Percentiles rank a stretch among this genome's conserved stretches.
Conservation (phyloP, 331 rosid genomes). For the Pyrus hybrid region DNA sequence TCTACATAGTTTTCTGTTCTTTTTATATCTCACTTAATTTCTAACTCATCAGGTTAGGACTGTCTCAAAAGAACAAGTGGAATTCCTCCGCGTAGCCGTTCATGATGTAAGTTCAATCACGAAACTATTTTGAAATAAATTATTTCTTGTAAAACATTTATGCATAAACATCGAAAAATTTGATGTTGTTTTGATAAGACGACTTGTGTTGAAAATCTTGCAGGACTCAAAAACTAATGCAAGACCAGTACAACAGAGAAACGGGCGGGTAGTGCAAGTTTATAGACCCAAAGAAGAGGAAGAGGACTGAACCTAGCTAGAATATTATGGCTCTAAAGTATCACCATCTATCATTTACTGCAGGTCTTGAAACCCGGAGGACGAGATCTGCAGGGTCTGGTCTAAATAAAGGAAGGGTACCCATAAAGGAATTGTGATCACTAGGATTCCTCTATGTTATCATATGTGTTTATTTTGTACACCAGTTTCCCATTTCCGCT, state of each 20-base stretch:
- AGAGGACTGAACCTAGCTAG: background rate
- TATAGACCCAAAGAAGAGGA: slow-evolving; percentile 11
- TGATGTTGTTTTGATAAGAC: background rate
- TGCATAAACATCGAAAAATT: background rate
- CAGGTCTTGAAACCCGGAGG: background rate
- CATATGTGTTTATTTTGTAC: background rate
- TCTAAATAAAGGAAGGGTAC: background rate
- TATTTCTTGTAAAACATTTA: background rate
- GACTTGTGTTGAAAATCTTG: background rate
- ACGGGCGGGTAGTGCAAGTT: slow-evolving; percentile 31
- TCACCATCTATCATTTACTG: background rate
- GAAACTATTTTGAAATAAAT: background rate
- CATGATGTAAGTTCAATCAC: slow-evolving; percentile 59
- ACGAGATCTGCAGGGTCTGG: background rate
- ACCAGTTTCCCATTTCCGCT: background rate
- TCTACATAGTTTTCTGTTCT: background rate
- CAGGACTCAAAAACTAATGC: slow-evolving; percentile 53
- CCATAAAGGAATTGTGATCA: background rate
- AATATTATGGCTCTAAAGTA: background rate
- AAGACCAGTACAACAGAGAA: slow-evolving; percentile 48
- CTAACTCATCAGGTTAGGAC: slow-evolving; percentile 34
- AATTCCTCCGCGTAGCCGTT: slow-evolving; percentile 48
- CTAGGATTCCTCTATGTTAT: background rate
- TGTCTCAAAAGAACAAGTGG: slow-evolving; percentile 39
- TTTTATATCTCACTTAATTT: background rate